Evolutionary conservation across 805 yeast genomes (phyloP).

Genomic region (Candida pseudoglaebosa): DNA sequence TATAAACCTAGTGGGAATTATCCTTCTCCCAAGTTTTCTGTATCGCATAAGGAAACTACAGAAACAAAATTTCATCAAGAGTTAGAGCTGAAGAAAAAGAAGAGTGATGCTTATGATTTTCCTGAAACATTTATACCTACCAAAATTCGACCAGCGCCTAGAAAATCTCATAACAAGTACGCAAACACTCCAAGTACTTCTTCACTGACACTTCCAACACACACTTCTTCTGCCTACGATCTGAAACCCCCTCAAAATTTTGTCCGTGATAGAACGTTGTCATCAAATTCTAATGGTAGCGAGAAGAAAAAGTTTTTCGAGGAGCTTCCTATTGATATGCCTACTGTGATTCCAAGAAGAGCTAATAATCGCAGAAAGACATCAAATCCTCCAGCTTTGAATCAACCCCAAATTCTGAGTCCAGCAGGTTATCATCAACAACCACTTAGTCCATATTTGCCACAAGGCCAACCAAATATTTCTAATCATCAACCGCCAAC

Average conservation of each 20-base stretch:
- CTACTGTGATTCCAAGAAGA: constrained; percentile 25
- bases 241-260: constrained; percentile 2
- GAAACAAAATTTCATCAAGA: constrained; percentile 17
- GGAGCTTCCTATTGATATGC: constrained; percentile 47
- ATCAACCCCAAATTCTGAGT: constrained; percentile 10
- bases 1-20: constrained; percentile 5
- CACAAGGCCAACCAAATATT: constrained; percentile 4
- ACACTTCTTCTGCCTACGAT: constrained; percentile 2
- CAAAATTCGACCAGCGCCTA: constrained; percentile 34
- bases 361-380: constrained; percentile 21
- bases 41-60: neutral
- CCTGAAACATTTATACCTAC: constrained; percentile 53
- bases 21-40: constrained; percentile 1
- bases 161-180: constrained; percentile 22
- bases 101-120: constrained; percentile 76
- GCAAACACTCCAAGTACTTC: constrained; percentile 10
- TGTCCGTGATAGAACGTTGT: neutral
- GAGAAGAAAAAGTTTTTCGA: constrained; percentile 48
- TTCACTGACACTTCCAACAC: constrained; percentile 5
- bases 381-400: constrained; percentile 17
- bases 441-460: constrained; percentile 27
- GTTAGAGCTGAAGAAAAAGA: constrained; percentile 48
- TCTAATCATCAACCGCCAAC: constrained; percentile 9
- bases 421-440: constrained; percentile 14
- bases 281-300: constrained; percentile 3